These are phyloP conservation scores for Thinopyrum elongatum DNA, from an alignment of 176 grass and related monocot genomes.

Conservation along the genomic window DNA sequence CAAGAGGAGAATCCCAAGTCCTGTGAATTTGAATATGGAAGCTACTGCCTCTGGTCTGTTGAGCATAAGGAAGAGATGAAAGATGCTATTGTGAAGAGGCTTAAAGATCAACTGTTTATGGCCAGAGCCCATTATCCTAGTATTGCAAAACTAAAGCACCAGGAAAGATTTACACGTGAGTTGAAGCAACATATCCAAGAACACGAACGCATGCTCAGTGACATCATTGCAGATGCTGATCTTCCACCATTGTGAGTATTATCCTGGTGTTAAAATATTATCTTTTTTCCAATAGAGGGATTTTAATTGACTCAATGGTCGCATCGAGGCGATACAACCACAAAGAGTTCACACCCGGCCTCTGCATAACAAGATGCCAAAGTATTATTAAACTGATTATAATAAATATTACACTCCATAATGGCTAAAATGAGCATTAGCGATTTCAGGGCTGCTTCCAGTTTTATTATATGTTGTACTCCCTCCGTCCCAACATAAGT, in stretches of 20 bases:
- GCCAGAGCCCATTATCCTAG: slow-evolving; percentile 87
- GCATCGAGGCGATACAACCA: neutral
- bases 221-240: slow-evolving; percentile 71
- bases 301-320: neutral
- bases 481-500: too few species aligned
- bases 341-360: neutral
- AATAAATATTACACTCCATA: neutral
- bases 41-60: slow-evolving; percentile 82
- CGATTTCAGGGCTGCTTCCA: neutral
- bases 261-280: neutral
- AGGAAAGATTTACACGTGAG: slow-evolving; percentile 61
- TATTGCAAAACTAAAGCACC: slow-evolving; percentile 65
- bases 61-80: slow-evolving; percentile 76
- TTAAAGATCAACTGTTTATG: slow-evolving; percentile 84
- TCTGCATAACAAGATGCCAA: neutral
- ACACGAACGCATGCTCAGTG: slow-evolving; percentile 80
- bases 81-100: slow-evolving; percentile 59
- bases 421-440: neutral
- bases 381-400: neutral
- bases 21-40: slow-evolving; percentile 77
- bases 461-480: neutral
- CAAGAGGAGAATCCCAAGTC: slow-evolving; percentile 34
- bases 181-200: slow-evolving; percentile 83
- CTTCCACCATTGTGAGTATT: slow-evolving; percentile 47
- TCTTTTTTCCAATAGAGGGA: neutral